A percentile compares a stretch with the other conserved stretches of the same genome.
phyloP scores from a whole-genome alignment of 768 basidiomycete genomes.

The Termitomyces sp. region DNA sequence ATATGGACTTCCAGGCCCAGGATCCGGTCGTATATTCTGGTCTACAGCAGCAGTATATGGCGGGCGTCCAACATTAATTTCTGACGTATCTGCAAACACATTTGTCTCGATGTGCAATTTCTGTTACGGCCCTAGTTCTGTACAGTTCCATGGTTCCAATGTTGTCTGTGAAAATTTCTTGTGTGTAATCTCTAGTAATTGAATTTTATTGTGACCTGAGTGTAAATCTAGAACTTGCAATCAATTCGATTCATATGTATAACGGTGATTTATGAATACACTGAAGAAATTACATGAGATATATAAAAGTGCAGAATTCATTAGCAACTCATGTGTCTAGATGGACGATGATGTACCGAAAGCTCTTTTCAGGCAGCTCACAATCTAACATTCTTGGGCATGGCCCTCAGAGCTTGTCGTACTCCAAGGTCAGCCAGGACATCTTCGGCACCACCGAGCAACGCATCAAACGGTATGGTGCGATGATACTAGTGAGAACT shows the following conservation, averaged over 20 bases:
- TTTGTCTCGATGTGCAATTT: neutral
- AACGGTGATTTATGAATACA: neutral
- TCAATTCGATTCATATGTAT: neutral
- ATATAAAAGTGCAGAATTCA: neutral
- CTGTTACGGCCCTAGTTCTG: too few relatives aligned
- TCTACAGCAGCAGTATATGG: conserved; percentile 18
- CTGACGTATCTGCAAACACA: neutral
- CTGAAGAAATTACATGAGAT: neutral
- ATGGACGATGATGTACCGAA: neutral
- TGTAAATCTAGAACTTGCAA: too few relatives aligned
- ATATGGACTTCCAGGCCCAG: conserved; percentile 22
- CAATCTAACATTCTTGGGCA: conserved; percentile 57
- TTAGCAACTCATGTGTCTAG: neutral
- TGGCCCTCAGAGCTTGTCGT: conserved; percentile 54
- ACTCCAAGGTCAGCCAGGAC: conserved; percentile 64
- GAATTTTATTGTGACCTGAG: too few relatives aligned
- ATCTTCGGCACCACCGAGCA: conserved; percentile 69
- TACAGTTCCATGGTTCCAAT: too few relatives aligned
- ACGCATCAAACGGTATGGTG: conserved; percentile 59
- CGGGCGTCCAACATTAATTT: conserved; percentile 16
- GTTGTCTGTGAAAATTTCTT: too few relatives aligned
- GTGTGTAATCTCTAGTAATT: too few relatives aligned
- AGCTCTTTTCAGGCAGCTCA: conserved; percentile 20
- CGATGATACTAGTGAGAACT: conserved; percentile 47
- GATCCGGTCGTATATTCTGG: conserved; percentile 18